A percentile compares a stretch with the other conserved stretches of the same genome.
Conservation (phyloP, 164 flowering plant species). For the Vitis amurensis region DNA sequence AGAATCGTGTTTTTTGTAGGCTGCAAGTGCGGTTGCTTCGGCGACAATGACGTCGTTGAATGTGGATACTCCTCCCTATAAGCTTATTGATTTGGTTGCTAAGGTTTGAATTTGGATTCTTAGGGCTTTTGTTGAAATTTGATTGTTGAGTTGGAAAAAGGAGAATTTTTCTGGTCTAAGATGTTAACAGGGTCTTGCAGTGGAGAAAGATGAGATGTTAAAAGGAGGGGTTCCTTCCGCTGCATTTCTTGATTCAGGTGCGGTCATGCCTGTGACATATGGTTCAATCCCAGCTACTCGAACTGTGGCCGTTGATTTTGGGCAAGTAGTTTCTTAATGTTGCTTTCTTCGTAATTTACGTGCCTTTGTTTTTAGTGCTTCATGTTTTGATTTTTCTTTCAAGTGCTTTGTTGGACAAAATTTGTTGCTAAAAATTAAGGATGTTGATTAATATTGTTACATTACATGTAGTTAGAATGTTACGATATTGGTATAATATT, state of each 20-base stretch:
- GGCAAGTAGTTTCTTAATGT: constrained; percentile 27
- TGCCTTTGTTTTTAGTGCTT: too few relatives aligned
- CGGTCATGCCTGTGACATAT: constrained; percentile 42
- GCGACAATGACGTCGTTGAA: constrained; percentile 87
- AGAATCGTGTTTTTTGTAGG: constrained; percentile 32
- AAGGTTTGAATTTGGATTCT: constrained; percentile 48
- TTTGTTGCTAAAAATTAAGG: not conserved
- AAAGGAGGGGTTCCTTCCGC: constrained; percentile 48
- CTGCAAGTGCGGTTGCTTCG: constrained; percentile 79
- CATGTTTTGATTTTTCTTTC: too few relatives aligned
- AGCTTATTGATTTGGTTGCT: constrained; percentile 72
- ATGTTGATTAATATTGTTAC: not conserved
- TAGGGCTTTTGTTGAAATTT: not conserved
- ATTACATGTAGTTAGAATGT: too few relatives aligned
- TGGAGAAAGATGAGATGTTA: constrained; percentile 64
- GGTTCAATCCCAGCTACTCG: constrained; percentile 60
- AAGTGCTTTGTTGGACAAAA: too few relatives aligned
- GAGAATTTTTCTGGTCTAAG: constrained; percentile 29
- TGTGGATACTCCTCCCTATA: constrained; percentile 64
- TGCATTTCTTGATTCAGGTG: constrained; percentile 42
- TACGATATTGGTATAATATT: too few relatives aligned
- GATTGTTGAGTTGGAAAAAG: not conserved
- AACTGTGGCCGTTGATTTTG: constrained; percentile 60
- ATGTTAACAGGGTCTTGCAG: constrained; percentile 85
- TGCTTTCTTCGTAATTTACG: not conserved